These are phyloP conservation scores for Pythium insidiosum DNA, from an alignment of 352 stramenopile genomes.

Conservation along the genomic window DNA sequence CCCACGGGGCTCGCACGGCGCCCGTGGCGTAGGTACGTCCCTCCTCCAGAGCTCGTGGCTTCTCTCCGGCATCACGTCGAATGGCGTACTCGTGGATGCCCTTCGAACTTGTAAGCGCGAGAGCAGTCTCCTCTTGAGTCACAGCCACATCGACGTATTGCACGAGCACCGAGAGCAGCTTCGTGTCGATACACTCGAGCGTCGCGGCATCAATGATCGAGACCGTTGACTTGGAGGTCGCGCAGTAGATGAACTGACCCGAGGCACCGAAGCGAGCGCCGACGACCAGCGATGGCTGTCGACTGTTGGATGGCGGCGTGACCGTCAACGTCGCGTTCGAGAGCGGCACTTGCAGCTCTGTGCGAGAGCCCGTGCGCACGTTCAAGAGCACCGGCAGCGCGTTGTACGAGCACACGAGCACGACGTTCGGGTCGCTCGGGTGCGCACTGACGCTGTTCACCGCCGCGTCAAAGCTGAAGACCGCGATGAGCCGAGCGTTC, in stretches of 20 bases:
- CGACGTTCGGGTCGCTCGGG: conserved; percentile 35
- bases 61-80: background rate
- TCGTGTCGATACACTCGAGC: conserved; percentile 31
- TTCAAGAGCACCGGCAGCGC: conserved; percentile 44
- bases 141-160: conserved; percentile 65
- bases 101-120: conserved; percentile 66
- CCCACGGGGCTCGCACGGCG: conserved; percentile 65
- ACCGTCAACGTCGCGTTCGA: conserved; percentile 42
- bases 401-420: conserved; percentile 58
- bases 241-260: conserved; percentile 55
- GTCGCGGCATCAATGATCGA: conserved; percentile 48
- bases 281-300: conserved; percentile 41
- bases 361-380: conserved; percentile 23
- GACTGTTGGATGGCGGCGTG: conserved; percentile 40
- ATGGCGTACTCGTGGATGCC: conserved; percentile 61
- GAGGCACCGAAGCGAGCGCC: conserved; percentile 42
- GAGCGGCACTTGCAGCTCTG: conserved; percentile 25
- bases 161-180: conserved; percentile 43
- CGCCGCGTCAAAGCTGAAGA: conserved; percentile 43
- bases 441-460: conserved; percentile 55
- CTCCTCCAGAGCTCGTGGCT: conserved; percentile 27
- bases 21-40: conserved; percentile 49
- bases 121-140: conserved; percentile 33
- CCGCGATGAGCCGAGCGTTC: conserved; percentile 40
- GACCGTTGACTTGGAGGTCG: conserved; percentile 57